Conservation (phyloP, 306 rosid genomes). For the Hippophae tibetana region DNA sequence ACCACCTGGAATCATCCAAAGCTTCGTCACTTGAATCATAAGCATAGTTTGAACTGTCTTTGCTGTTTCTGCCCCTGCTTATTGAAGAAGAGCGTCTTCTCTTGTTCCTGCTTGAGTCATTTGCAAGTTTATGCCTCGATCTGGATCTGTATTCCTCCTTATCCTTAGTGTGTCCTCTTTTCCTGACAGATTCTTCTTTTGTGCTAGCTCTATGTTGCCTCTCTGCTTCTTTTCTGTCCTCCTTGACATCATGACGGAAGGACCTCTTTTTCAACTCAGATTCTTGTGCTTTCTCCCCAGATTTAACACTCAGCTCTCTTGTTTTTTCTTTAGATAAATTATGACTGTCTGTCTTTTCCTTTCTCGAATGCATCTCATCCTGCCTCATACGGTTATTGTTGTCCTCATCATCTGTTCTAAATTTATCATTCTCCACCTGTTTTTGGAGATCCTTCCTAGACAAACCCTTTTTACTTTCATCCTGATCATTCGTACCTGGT, state of each 20-base stretch:
- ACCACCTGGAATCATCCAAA: conserved; percentile 83
- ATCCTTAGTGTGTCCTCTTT: conserved; percentile 54
- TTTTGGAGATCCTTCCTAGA: conserved; percentile 38
- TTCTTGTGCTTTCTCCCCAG: conserved; percentile 49
- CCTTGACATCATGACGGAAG: conserved; percentile 46
- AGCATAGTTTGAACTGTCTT: conserved; percentile 38
- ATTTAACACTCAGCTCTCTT: conserved; percentile 42
- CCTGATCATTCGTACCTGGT: conserved; percentile 37
- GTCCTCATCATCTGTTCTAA: conserved; percentile 42
- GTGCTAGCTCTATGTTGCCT: conserved; percentile 39
- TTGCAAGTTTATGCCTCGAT: conserved; percentile 49
- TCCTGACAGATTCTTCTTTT: conserved; percentile 43
- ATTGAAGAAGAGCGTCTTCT: conserved; percentile 64
- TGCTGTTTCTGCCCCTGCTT: conserved; percentile 61
- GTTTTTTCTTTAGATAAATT: conserved; percentile 49
- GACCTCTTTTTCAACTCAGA: conserved; percentile 64
- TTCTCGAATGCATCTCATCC: conserved; percentile 48
- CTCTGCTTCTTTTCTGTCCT: conserved; percentile 55
- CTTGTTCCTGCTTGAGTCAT: conserved; percentile 54
- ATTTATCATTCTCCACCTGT: conserved; percentile 49
- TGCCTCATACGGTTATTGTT: conserved; percentile 48
- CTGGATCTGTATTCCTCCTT: conserved; percentile 63
- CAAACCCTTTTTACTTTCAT: conserved; percentile 33
- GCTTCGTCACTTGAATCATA: conserved; percentile 68
- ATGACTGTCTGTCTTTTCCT: conserved; percentile 44